phyloP scores from a whole-genome alignment of 2,329 filamentous ascomycete species.

The Endothia cerciana region DNA sequence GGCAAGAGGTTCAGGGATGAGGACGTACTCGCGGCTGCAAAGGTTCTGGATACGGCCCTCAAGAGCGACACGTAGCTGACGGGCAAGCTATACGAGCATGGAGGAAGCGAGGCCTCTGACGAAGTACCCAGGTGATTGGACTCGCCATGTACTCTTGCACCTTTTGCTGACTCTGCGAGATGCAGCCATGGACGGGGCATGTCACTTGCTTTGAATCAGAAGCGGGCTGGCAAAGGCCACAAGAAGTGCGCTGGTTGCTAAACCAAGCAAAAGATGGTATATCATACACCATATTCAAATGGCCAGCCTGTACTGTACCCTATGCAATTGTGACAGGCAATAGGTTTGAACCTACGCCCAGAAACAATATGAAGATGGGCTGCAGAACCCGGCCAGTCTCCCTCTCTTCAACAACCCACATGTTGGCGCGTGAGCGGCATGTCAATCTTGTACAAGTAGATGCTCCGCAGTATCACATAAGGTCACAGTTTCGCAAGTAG shows the following conservation, averaged over 20 bases:
- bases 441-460: not conserved
- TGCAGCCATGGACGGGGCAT: too few species aligned
- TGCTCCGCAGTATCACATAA: not conserved
- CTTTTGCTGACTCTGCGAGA: too few species aligned
- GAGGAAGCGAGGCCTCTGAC: not conserved
- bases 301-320: not conserved
- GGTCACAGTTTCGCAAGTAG: slow-evolving; percentile 2
- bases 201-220: not conserved
- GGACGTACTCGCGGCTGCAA: slow-evolving; percentile 23
- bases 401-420: too few species aligned
- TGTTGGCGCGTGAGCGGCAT: too few species aligned
- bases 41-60: slow-evolving; percentile 17
- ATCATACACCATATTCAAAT: not conserved
- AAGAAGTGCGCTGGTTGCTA: not conserved
- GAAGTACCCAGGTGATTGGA: too few species aligned
- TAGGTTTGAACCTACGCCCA: too few species aligned
- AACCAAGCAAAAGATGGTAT: not conserved
- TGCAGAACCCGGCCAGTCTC: too few species aligned
- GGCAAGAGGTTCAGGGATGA: slow-evolving; percentile 28
- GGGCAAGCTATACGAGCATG: not conserved
- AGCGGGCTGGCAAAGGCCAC: not conserved
- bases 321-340: not conserved
- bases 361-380: too few species aligned
- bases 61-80: slow-evolving; percentile 9
- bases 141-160: too few species aligned